phyloP scores from a whole-genome alignment of 1,284 basidiomycete genomes.

The Ustilago curta region DNA sequence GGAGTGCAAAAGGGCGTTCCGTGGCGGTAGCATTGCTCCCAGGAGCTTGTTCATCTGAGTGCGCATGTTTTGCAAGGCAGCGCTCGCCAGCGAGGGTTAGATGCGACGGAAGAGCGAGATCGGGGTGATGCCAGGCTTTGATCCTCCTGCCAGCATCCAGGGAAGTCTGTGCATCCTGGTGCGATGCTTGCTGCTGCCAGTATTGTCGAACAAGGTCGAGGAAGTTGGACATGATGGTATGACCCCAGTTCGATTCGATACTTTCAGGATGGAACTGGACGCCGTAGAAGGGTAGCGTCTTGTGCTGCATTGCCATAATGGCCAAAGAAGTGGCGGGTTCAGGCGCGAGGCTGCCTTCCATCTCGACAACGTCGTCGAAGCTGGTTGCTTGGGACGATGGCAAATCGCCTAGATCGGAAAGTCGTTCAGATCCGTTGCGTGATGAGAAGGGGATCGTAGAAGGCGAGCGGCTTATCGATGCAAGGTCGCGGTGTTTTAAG shows the following conservation, averaged over 20 bases:
- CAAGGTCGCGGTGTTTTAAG: constrained; percentile 34
- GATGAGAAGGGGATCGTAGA: constrained; percentile 33
- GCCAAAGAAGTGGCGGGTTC: constrained; percentile 22
- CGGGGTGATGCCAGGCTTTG: constrained; percentile 16
- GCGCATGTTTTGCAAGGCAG: constrained; percentile 23
- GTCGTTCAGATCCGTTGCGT: constrained; percentile 27
- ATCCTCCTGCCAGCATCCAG: constrained; percentile 18
- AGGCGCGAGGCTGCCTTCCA: background rate
- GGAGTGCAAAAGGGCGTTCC: constrained; percentile 1
- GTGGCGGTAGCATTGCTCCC: too few species aligned
- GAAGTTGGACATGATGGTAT: constrained; percentile 60
- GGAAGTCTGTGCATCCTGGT: background rate
- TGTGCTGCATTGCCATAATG: constrained; percentile 65
- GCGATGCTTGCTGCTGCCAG: constrained; percentile 36
- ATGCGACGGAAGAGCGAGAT: constrained; percentile 21
- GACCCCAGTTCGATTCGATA: constrained; percentile 57
- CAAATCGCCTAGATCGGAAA: constrained; percentile 29
- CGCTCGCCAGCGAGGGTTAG: constrained; percentile 31
- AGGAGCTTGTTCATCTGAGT: background rate
- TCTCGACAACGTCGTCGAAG: constrained; percentile 16
- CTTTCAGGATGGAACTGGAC: constrained; percentile 92
- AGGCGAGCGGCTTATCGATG: constrained; percentile 31
- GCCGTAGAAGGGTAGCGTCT: constrained; percentile 78
- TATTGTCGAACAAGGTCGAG: constrained; percentile 41
- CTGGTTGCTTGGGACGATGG: constrained; percentile 29